Conservation (phyloP, 1,139 yeast genomes). For the Hemisphaericaspora xylofermentans region DNA sequence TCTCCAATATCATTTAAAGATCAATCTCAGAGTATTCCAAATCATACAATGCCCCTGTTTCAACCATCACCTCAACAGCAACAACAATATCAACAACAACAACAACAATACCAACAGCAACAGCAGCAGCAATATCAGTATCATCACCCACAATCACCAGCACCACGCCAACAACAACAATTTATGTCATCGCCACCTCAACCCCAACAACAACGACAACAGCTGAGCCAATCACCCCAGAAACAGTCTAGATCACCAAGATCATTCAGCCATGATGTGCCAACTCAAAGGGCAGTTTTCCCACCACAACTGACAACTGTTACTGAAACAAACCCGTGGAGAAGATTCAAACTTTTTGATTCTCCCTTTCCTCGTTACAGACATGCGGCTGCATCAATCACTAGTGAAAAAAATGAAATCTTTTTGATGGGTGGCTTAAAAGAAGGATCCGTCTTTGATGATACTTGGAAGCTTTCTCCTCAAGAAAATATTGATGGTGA, state of each 20-base stretch:
- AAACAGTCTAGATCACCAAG: background rate
- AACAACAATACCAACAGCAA: conserved; percentile 1
- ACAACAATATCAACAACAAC: conserved; percentile 5
- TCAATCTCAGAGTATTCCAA: background rate
- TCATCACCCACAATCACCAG: conserved; percentile 1
- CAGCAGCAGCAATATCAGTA: conserved; percentile 1
- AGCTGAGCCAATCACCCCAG: conserved; percentile 3
- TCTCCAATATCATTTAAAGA: conserved; percentile 1
- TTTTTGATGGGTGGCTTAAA: conserved; percentile 94
- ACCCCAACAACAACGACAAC: conserved; percentile 1
- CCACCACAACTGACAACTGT: conserved; percentile 10
- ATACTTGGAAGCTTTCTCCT: conserved; percentile 78
- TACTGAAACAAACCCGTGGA: conserved; percentile 64
- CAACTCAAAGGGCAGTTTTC: conserved; percentile 1
- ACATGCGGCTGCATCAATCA: conserved; percentile 77
- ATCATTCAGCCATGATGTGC: background rate
- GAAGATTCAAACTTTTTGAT: conserved; percentile 61
- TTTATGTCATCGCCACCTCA: background rate
- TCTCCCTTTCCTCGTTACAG: conserved; percentile 95
- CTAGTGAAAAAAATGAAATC: conserved; percentile 79
- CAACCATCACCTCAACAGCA: conserved; percentile 7
- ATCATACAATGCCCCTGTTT: conserved; percentile 1
- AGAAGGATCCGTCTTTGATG: conserved; percentile 91
- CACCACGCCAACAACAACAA: conserved; percentile 2
- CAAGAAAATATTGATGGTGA: conserved; percentile 23